Evolutionary conservation across 106 monocot genomes (phyloP), one percentile per base, ranked within the genome.

Genomic region (Xerophyta viscosa): DNA sequence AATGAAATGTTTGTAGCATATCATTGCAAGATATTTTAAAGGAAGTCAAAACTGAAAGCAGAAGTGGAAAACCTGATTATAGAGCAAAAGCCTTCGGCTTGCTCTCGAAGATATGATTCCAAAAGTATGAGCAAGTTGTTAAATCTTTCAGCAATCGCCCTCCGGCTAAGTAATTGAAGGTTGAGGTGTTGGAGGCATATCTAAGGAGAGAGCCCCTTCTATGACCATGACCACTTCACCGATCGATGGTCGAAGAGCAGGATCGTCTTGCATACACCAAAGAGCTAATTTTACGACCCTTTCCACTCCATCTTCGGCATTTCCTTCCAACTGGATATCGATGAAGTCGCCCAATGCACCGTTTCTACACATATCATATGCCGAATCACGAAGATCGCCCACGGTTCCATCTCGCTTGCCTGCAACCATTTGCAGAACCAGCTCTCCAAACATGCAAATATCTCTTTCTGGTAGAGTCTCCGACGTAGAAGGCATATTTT

Each of bases 191-290:
- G 75, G 75, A 58, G 75, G 68, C 75, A 75, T 68, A 25, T 68
- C 75, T 37, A 75, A 27, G 20, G 75, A 75, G 23, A 75, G 63
- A 26, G 68, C 50, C 14, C 68, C 75, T 63, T 75, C 75, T 39
- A 75, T 52, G 29, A 75, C 63, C 62, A 33, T 68, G 11, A 75
- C 58, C 9, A 64, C 68, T 46, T 75, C 68, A 28, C 63, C 50
- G n/a, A 75, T 68, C 8, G 68, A 63, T 27, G 75, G 68, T 27
- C 75, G 68, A 22, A 51, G 62, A 44, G 17, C 18, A 2, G 68
- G 15, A 19, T 62, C 43, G 57, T 57, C 29, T 50, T 68, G 75
- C 63, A 68, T 50, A 68, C 68, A 75, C 75, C 75, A 75, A 24
- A 75, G 50, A 52, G 75, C 75, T 51, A 75, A 58, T 36, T 50